Evolutionary conservation across 306 rosid genomes (phyloP), one percentile per base, ranked within the genome.

Genomic region (Quercus alba): DNA sequence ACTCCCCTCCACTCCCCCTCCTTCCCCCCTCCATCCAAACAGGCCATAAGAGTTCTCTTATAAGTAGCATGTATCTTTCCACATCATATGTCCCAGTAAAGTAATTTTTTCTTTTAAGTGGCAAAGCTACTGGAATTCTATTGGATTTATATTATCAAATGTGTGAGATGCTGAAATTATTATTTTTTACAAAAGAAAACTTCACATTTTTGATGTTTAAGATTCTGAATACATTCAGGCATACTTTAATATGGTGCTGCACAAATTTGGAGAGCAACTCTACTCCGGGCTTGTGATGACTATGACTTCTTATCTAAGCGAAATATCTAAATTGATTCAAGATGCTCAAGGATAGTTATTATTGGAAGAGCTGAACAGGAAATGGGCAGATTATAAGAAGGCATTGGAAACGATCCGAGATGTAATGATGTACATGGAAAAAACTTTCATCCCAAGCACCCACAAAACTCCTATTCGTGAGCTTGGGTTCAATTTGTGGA

Each of bases 381-480:
- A 85, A 83, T 88, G 91, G 89, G 82, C 55, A 54, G 91, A 88
- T 55, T 89, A 88, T 78, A 88, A 88, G 77, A 85, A 88, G 84
- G 87, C 89, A 54, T 78, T 88, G 84, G 84, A 83, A 78, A 88
- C 81, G 91, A 85, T 88, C 78, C 84, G 87, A 56, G 91, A 85
- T 62, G 85, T 88, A 83, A 75, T 88, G 69, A 88, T 88, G 91
- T 88, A 88, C 82, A 88, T 88, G 87, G 91, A 88, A 78, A 83
- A 89, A 46, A 85, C 91, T 56, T 88, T 78, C 55, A 81, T 88
- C 56, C 91, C 87, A 12, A 83, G 91, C 82, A 80, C 75, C 70
- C 84, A 80, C 58, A 88, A 81, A 83, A 85, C 89, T 72, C 89
- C 87, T 30, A 89, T 88, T 78, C 84, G 85, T 23, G 86, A 88